These are phyloP conservation scores for Schoenoplectus triqueter DNA, from an alignment of 202 grass and related monocot genomes.

Conservation along the genomic window DNA sequence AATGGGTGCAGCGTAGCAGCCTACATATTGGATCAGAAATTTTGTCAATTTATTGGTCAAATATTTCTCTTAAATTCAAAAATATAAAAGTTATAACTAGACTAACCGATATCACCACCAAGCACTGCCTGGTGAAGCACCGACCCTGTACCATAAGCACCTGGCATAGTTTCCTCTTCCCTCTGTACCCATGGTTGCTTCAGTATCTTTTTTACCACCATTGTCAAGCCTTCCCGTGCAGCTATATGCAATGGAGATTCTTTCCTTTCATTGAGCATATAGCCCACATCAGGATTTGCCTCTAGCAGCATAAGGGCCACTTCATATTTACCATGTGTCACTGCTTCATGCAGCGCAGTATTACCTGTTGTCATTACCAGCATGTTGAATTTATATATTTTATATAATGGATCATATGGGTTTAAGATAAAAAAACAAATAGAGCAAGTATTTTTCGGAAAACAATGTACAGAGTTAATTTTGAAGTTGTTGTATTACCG, in stretches of 20 bases:
- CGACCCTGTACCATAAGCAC: conserved; percentile 47
- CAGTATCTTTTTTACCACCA: conserved; percentile 49
- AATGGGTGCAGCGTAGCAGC: not conserved
- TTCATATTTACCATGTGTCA: conserved; percentile 9
- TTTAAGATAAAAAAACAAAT: not conserved
- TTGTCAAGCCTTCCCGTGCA: conserved; percentile 54
- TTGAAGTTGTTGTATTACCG: conserved; percentile 19
- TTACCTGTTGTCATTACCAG: conserved; percentile 34
- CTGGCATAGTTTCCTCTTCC: not conserved
- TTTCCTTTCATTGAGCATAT: conserved; percentile 43
- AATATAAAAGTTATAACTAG: not conserved
- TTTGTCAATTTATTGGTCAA: not conserved
- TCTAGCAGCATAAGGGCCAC: conserved; percentile 50
- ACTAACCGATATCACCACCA: conserved; percentile 59
- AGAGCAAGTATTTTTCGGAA: not conserved
- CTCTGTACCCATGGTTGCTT: conserved; percentile 34
- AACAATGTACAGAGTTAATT: not conserved
- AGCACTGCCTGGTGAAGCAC: conserved; percentile 67
- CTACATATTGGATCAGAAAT: not conserved
- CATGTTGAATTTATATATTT: not conserved
- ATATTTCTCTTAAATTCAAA: not conserved
- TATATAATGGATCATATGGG: not conserved
- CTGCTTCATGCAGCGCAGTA: conserved; percentile 68
- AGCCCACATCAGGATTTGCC: conserved; percentile 39
- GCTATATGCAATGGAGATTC: conserved; percentile 72